Percentiles rank a stretch among this genome's conserved stretches.
These are phyloP conservation scores for Striga asiatica DNA, from an alignment of 257 asterid species.

Conservation along the genomic window DNA sequence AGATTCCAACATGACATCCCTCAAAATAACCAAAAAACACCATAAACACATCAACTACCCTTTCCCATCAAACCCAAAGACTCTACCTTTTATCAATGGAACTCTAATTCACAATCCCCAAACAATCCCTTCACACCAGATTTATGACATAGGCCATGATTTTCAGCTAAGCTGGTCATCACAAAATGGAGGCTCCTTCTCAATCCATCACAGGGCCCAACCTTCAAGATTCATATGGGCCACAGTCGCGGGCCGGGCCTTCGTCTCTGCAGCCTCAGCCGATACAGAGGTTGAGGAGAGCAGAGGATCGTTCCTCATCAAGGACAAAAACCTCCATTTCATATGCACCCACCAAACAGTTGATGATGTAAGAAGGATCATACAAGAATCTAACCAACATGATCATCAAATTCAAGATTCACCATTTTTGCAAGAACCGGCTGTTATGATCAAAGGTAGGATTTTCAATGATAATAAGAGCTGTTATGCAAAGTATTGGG, in stretches of 20 bases:
- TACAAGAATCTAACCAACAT: constrained; percentile 23
- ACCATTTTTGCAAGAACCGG: too few species aligned
- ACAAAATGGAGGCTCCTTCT: constrained; percentile 52
- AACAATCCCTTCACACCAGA: constrained; percentile 28
- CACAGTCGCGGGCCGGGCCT: constrained; percentile 76
- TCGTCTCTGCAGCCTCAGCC: constrained; percentile 67
- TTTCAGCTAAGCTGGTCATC: constrained; percentile 66
- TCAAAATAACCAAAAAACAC: constrained; percentile 64
- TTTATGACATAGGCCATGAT: constrained; percentile 47
- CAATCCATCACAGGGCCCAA: constrained; percentile 43
- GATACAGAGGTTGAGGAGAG: constrained; percentile 87
- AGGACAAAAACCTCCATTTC: constrained; percentile 42
- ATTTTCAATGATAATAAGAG: constrained; percentile 27
- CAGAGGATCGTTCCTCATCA: constrained; percentile 78
- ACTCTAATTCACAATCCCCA: constrained; percentile 29
- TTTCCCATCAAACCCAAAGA: constrained; percentile 46
- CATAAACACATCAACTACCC: constrained; percentile 83
- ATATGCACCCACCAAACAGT: constrained; percentile 67
- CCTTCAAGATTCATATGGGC: constrained; percentile 61
- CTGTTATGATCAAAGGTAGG: constrained; percentile 54
- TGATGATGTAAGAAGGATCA: constrained; percentile 39
- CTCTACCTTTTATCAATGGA: constrained; percentile 44
- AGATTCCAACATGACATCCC: constrained; percentile 32
- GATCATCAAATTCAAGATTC: constrained; percentile 17
- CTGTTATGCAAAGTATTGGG: constrained; percentile 54